Conservation (phyloP, 164 flowering plant genomes). For the Magnolia officinalis region DNA sequence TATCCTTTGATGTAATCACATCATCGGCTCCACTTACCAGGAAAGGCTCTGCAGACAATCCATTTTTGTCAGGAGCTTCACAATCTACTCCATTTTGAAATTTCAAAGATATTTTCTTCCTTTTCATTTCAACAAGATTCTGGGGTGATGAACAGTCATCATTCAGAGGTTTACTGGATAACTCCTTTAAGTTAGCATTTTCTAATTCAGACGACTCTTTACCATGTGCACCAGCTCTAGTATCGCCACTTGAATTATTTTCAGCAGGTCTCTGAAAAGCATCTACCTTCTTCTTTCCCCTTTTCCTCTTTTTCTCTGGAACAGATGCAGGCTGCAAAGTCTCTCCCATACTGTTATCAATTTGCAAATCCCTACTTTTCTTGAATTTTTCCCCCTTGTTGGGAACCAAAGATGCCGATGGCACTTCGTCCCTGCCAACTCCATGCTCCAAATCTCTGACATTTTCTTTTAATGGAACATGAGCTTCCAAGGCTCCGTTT, state of each 20-base stretch:
- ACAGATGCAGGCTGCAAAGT: constrained; percentile 7
- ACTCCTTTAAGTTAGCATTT: constrained; percentile 6
- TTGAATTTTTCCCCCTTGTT: constrained; percentile 9
- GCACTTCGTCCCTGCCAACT: not conserved
- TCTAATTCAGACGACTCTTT: constrained; percentile 12
- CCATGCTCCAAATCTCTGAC: not conserved
- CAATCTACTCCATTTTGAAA: constrained; percentile 6
- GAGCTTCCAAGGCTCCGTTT: constrained; percentile 17
- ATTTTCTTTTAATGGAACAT: not conserved
- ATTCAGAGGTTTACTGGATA: constrained; percentile 12
- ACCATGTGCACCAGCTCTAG: constrained; percentile 3
- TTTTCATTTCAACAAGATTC: constrained; percentile 19
- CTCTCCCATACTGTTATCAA: constrained; percentile 14
- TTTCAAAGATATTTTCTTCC: constrained; percentile 17
- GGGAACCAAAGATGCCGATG: not conserved
- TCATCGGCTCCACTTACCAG: not conserved
- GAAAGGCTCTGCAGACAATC: not conserved
- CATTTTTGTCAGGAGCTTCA: constrained; percentile 11
- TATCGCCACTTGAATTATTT: constrained; percentile 14
- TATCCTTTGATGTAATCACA: not conserved
- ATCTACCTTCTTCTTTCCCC: constrained; percentile 20
- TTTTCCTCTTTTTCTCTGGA: constrained; percentile 33
- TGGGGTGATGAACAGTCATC: constrained; percentile 4
- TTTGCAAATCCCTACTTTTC: constrained; percentile 10
- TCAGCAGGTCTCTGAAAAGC: not conserved